Conservation (phyloP, 257 asterid species). For the Solanum tarapatanum region DNA sequence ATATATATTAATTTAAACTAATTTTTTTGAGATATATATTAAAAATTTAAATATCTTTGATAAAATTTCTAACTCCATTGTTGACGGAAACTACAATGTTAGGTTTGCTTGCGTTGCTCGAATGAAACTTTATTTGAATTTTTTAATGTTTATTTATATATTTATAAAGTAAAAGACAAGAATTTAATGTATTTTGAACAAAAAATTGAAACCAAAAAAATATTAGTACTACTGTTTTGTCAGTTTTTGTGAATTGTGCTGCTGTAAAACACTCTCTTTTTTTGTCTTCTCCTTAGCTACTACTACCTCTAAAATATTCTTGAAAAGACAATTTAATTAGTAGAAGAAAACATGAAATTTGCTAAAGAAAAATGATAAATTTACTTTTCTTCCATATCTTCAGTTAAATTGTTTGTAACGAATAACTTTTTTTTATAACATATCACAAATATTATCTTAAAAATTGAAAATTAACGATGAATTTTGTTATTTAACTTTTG, state of each 20-base stretch:
- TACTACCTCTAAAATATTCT: neutral
- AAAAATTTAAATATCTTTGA: too few relatives aligned
- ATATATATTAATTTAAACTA: too few relatives aligned
- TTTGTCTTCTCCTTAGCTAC: neutral
- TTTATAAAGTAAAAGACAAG: neutral
- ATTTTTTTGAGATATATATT: too few relatives aligned
- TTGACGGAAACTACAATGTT: neutral
- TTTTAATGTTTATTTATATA: neutral
- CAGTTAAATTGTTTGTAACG: too few relatives aligned
- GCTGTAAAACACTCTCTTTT: neutral
- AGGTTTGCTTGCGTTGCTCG: neutral
- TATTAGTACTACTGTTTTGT: neutral
- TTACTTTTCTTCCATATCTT: too few relatives aligned
- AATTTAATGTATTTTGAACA: neutral
- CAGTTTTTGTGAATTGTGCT: neutral
- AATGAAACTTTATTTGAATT: neutral
- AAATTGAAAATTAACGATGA: too few relatives aligned
- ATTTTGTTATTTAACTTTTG: too few relatives aligned
- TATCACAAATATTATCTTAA: too few relatives aligned
- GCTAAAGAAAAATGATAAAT: neutral
- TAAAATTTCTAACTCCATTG: too few relatives aligned
- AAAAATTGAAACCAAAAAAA: neutral
- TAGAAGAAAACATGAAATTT: neutral
- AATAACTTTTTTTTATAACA: too few relatives aligned
- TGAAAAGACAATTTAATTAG: neutral